Percentiles rank a stretch among this genome's conserved stretches.
These are phyloP conservation scores for Cladosporium cucumerinum DNA, from an alignment of 2,329 filamentous ascomycete species.

Conservation along the genomic window DNA sequence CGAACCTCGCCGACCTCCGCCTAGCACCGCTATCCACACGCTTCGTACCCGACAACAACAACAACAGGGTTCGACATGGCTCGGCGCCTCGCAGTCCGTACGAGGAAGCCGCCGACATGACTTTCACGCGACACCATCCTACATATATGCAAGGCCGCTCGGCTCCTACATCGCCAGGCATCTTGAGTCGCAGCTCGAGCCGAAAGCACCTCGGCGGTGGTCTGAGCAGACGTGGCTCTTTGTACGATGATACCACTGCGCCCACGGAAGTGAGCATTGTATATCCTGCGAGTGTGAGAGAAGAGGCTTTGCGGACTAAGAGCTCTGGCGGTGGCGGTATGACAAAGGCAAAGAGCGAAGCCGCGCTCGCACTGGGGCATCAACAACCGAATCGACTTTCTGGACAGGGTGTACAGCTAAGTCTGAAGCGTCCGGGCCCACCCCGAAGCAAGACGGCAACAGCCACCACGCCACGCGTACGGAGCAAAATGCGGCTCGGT, in stretches of 20 bases:
- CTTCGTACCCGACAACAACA: conserved; percentile 34
- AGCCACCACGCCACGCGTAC: conserved; percentile 20
- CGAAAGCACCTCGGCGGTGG: conserved; percentile 32
- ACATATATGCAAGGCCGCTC: conserved; percentile 50
- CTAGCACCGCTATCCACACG: conserved; percentile 56
- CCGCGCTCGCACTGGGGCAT: conserved; percentile 31
- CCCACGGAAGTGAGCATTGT: conserved; percentile 7
- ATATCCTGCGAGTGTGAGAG: conserved; percentile 5
- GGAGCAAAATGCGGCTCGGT: not conserved
- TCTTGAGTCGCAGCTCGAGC: conserved; percentile 44
- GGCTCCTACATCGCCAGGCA: conserved; percentile 48
- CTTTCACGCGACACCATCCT: conserved; percentile 32
- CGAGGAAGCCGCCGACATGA: conserved; percentile 25
- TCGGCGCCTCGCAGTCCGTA: conserved; percentile 26
- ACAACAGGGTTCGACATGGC: conserved; percentile 26
- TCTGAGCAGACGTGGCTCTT: conserved; percentile 31
- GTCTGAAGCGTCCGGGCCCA: conserved; percentile 12
- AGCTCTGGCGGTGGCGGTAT: conserved; percentile 24
- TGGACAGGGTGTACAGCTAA: conserved; percentile 22
- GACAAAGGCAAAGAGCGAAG: conserved; percentile 48
- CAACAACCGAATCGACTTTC: conserved; percentile 17
- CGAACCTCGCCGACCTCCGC: conserved; percentile 58
- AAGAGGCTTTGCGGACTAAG: not conserved
- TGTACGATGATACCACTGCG: conserved; percentile 27
- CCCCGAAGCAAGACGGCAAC: conserved; percentile 29